phyloP scores from a whole-genome alignment of 257 asterid species.

The Solanum neorickii region DNA sequence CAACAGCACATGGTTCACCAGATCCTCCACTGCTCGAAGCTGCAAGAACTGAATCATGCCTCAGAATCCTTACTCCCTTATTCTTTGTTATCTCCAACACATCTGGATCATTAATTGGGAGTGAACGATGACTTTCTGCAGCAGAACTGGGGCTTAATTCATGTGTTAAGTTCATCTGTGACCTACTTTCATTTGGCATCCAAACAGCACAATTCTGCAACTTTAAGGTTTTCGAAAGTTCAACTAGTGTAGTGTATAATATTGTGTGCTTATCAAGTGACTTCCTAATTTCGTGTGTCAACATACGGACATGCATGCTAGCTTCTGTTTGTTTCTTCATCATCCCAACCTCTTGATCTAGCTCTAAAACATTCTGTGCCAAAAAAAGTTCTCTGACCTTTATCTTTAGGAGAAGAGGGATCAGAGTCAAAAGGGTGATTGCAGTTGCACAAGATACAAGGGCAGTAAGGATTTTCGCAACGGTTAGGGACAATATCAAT shows the following conservation, averaged over 20 bases:
- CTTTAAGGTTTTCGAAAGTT: constrained; percentile 31
- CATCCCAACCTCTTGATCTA: constrained; percentile 37
- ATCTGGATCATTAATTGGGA: constrained; percentile 28
- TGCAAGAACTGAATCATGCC: constrained; percentile 24
- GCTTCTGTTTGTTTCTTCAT: constrained; percentile 36
- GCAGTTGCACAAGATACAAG: constrained; percentile 42
- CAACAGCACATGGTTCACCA: constrained; percentile 24
- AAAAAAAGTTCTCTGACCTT: constrained; percentile 34
- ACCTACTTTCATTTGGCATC: constrained; percentile 32
- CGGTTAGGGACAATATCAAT: constrained; percentile 25
- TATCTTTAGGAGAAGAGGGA: constrained; percentile 29
- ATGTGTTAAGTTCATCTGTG: constrained; percentile 32
- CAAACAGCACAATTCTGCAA: constrained; percentile 41
- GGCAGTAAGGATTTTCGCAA: constrained; percentile 32
- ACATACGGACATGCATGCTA: constrained; percentile 37
- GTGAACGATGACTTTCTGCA: constrained; percentile 2
- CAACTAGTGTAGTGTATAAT: constrained; percentile 32
- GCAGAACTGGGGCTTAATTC: constrained; percentile 21
- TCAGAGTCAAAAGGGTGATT: constrained; percentile 29
- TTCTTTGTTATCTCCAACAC: constrained; percentile 23
- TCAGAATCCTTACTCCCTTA: constrained; percentile 29
- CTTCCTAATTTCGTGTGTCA: constrained; percentile 32
- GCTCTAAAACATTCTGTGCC: constrained; percentile 33
- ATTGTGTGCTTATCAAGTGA: constrained; percentile 36
- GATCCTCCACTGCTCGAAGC: constrained; percentile 22